Percentiles rank a stretch among this genome's conserved stretches.
Conservation (phyloP, 805 yeast genomes). For the Candida railenensis region DNA sequence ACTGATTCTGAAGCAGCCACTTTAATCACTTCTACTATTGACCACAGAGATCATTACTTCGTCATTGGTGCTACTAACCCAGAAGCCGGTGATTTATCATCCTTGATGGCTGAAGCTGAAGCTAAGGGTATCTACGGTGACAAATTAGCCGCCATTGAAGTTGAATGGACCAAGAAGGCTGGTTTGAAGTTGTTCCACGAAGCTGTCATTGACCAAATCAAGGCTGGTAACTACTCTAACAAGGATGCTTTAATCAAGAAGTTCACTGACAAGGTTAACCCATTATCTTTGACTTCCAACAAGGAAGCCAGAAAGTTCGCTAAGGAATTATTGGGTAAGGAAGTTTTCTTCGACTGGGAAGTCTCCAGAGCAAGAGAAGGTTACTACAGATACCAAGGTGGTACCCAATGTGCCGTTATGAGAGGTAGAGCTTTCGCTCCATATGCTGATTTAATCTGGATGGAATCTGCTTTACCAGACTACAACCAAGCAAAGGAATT, state of each 20-base stretch:
- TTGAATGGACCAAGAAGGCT: constrained; percentile 78
- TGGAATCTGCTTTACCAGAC: constrained; percentile 96
- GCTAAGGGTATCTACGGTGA: constrained; percentile 67
- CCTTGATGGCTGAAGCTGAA: constrained; percentile 83
- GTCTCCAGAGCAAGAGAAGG: constrained; percentile 95
- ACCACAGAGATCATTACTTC: constrained; percentile 91
- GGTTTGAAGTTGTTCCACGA: constrained; percentile 86
- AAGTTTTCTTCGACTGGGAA: constrained; percentile 91
- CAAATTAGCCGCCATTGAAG: constrained; percentile 69
- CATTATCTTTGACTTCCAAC: constrained; percentile 73
- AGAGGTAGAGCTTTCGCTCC: constrained; percentile 95
- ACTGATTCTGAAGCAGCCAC: constrained; percentile 99
- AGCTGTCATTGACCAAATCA: constrained; percentile 84
- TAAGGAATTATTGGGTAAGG: constrained; percentile 72
- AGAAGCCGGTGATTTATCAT: constrained; percentile 67
- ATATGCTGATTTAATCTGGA: constrained; percentile 94
- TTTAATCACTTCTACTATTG: constrained; percentile 88
- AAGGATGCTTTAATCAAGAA: constrained; percentile 60
- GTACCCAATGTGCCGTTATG: constrained; percentile 96
- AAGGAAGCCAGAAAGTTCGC: constrained; percentile 79
- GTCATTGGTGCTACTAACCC: constrained; percentile 91
- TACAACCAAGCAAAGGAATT: constrained; percentile 91
- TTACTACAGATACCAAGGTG: constrained; percentile 93
- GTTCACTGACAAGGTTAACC: constrained; percentile 69
- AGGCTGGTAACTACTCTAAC: constrained; percentile 55